Conservation (phyloP, 2,329 filamentous ascomycete genomes). For the Aureobasidium sp. region DNA sequence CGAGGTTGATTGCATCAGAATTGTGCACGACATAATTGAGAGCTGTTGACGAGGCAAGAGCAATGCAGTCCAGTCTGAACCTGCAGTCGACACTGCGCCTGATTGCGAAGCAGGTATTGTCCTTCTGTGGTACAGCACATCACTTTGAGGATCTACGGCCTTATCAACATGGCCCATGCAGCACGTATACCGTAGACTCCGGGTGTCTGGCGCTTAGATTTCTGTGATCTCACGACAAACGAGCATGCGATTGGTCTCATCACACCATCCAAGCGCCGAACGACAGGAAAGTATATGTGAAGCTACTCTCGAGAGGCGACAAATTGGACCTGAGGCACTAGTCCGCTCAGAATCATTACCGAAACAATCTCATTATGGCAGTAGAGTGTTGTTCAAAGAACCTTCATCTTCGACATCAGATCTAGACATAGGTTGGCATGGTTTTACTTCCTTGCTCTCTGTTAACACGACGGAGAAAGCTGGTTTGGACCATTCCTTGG, state of each 20-base stretch:
- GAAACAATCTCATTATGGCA: background rate
- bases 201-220: background rate
- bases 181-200: background rate
- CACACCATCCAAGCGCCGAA: background rate
- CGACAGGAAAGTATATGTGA: too few relatives aligned
- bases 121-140: background rate
- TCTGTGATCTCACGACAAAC: background rate
- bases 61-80: background rate
- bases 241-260: background rate
- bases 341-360: too few relatives aligned
- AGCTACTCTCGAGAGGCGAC: too few relatives aligned
- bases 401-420: background rate
- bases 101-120: background rate
- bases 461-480: background rate
- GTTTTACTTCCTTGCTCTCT: background rate
- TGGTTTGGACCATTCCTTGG: background rate
- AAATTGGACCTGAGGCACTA: too few relatives aligned
- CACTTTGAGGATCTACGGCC: background rate
- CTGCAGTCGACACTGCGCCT: too few relatives aligned
- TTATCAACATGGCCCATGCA: background rate
- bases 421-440: too few relatives aligned
- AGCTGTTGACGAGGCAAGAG: background rate
- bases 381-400: background rate
- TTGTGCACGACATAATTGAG: background rate
- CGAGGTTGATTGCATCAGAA: background rate